Conservation (phyloP, 148 eudicot genomes). For the Spergularia marina region DNA sequence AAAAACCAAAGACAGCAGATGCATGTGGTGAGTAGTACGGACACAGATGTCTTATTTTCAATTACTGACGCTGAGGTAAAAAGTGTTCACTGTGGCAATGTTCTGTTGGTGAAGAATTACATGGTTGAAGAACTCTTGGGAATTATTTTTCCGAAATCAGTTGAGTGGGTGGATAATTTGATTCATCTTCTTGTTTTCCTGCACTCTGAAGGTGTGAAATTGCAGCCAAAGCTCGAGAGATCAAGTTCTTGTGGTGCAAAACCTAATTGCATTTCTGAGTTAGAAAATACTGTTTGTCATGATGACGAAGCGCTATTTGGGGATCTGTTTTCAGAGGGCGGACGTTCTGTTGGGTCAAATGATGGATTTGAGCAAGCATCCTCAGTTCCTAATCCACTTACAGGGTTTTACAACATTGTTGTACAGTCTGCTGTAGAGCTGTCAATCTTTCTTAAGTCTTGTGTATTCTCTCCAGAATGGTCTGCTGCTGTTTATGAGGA, state of each 20-base stretch:
- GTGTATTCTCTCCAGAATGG: conserved; percentile 75
- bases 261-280: conserved; percentile 52
- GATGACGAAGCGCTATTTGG: conserved; percentile 99
- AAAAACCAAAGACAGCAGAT: conserved; percentile 41
- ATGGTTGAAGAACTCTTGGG: conserved; percentile 54
- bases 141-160: conserved; percentile 59
- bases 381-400: conserved; percentile 44
- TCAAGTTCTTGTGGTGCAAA: conserved; percentile 61
- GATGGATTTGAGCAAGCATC: conserved; percentile 75
- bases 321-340: conserved; percentile 94
- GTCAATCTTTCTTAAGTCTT: conserved; percentile 53
- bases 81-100: conserved; percentile 36
- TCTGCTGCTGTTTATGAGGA: conserved; percentile 51
- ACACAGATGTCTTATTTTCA: conserved; percentile 26
- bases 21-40: conserved; percentile 41
- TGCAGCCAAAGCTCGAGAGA: conserved; percentile 74
- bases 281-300: conserved; percentile 66
- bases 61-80: conserved; percentile 31
- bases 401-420: conserved; percentile 59
- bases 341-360: conserved; percentile 81
- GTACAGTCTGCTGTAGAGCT: conserved; percentile 72
- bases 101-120: conserved; percentile 51
- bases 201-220: conserved; percentile 81
- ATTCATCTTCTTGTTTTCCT: conserved; percentile 70
- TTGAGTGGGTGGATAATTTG: conserved; percentile 79